A percentile compares a stretch with the other conserved stretches of the same genome.
Evolutionary conservation across 306 rosid species (phyloP).

Genomic region (Corylus avellana): DNA sequence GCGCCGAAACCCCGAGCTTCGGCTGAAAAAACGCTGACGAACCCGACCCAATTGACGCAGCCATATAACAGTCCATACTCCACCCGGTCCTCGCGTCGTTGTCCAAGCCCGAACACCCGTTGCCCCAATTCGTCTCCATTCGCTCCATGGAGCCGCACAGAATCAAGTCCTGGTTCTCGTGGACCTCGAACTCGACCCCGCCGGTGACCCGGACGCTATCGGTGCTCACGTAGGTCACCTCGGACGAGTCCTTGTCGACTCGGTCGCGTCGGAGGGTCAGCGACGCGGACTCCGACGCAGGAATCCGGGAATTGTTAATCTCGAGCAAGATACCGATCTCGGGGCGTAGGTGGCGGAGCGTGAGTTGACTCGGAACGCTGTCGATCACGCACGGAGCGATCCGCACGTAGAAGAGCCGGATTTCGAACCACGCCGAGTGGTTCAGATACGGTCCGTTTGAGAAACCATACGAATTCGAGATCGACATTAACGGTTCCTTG

Average conservation of each 20-base stretch:
- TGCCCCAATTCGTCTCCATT: conserved; percentile 57
- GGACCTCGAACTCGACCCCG: conserved; percentile 73
- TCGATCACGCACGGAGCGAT: conserved; percentile 60
- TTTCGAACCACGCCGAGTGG: conserved; percentile 61
- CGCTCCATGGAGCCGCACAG: conserved; percentile 80
- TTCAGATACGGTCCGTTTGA: conserved; percentile 41
- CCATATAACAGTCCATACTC: conserved; percentile 74
- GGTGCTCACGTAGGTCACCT: conserved; percentile 91
- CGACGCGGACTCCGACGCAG: conserved; percentile 41
- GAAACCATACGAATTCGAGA: conserved; percentile 42
- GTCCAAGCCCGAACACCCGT: conserved; percentile 43
- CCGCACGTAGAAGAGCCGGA: conserved; percentile 69
- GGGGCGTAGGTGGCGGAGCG: conserved; percentile 55
- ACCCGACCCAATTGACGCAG: conserved; percentile 55
- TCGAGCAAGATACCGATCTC: conserved; percentile 66
- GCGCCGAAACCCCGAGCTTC: conserved; percentile 66
- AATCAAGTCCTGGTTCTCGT: conserved; percentile 68
- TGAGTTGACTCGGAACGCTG: conserved; percentile 61
- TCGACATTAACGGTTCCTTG: conserved; percentile 37
- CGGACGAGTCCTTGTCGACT: conserved; percentile 63
- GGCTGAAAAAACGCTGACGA: conserved; percentile 75
- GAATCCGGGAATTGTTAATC: conserved; percentile 56
- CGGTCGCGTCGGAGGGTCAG: conserved; percentile 70
- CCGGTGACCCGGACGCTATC: conserved; percentile 68
- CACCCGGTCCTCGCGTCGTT: conserved; percentile 53